Conservation (phyloP, 108 stramenopile genomes). For the Cyclotella cryptica region DNA sequence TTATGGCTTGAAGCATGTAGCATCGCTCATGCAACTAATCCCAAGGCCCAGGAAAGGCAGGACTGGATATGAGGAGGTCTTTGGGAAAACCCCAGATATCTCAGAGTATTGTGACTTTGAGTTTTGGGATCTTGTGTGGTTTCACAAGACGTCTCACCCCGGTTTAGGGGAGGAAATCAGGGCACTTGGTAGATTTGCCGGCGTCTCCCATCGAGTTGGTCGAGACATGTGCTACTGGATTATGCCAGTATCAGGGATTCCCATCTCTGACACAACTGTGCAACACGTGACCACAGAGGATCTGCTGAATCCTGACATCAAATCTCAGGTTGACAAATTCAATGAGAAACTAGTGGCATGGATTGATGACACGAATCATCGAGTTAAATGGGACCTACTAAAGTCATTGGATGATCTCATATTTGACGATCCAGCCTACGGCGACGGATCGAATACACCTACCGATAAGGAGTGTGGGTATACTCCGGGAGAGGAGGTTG, state of each 20-base stretch:
- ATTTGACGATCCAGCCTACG: neutral
- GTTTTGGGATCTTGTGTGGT: constrained; percentile 54
- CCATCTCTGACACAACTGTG: constrained; percentile 42
- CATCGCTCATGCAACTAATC: constrained; percentile 20
- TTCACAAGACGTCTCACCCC: neutral
- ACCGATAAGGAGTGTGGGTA: neutral
- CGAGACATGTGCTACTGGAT: constrained; percentile 49
- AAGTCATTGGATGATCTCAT: too few species aligned
- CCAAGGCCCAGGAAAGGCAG: too few species aligned
- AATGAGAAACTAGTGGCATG: neutral
- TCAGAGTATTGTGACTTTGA: constrained; percentile 52
- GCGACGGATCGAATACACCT: neutral
- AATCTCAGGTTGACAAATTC: constrained; percentile 1
- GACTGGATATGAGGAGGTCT: constrained; percentile 23
- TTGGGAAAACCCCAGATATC: constrained; percentile 52
- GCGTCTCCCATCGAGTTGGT: constrained; percentile 29
- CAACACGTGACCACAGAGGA: constrained; percentile 43
- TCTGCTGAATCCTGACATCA: neutral
- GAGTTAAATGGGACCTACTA: too few species aligned
- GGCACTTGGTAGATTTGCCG: constrained; percentile 7
- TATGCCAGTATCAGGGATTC: constrained; percentile 17
- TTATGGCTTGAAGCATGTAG: constrained; percentile 20
- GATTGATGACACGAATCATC: constrained; percentile 6
- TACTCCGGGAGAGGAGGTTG: neutral
- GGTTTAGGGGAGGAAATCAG: neutral